Percentiles rank a stretch among this genome's conserved stretches.
Conservation (phyloP, 1,139 yeast species). For the Candida sanyaensis region DNA sequence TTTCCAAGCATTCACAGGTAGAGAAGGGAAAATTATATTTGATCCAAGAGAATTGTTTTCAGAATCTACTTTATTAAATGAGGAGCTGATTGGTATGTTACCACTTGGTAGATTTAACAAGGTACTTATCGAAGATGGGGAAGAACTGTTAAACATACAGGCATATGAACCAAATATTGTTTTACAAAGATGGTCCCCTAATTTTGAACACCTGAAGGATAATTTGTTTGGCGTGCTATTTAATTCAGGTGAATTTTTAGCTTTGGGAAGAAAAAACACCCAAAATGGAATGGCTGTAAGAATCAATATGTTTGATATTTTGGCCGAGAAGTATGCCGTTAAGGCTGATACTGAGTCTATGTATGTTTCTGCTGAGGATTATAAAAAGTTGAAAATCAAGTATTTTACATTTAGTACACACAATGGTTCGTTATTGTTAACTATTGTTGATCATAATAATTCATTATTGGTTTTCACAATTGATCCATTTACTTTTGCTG, state of each 20-base stretch:
- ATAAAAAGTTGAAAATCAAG: slow-evolving; percentile 26
- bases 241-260: slow-evolving; percentile 41
- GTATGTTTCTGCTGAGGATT: slow-evolving; percentile 21
- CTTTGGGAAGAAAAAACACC: slow-evolving; percentile 27
- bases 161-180: slow-evolving; percentile 37
- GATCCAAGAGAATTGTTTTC: slow-evolving; percentile 32
- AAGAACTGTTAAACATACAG: slow-evolving; percentile 32
- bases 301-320: slow-evolving; percentile 28
- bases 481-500: slow-evolving; percentile 13
- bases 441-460: slow-evolving; percentile 15
- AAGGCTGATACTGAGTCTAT: slow-evolving; percentile 16
- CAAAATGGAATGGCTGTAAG: slow-evolving; percentile 18
- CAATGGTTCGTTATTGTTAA: slow-evolving; percentile 8
- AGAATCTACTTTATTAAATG: slow-evolving; percentile 26
- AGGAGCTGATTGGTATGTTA: slow-evolving; percentile 29
- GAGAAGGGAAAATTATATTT: slow-evolving; percentile 18
- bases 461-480: slow-evolving; percentile 23
- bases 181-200: slow-evolving; percentile 39
- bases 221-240: slow-evolving; percentile 36
- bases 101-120: slow-evolving; percentile 33
- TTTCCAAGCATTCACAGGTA: slow-evolving; percentile 26
- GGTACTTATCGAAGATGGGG: slow-evolving; percentile 27
- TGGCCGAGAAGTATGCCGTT: slow-evolving; percentile 23
- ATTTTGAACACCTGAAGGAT: slow-evolving; percentile 25
- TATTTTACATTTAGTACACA: slow-evolving; percentile 29